A percentile compares a stretch with the other conserved stretches of the same genome.
phyloP scores from a whole-genome alignment of 352 stramenopile genomes.

The Thalassiosira mediterranea region DNA sequence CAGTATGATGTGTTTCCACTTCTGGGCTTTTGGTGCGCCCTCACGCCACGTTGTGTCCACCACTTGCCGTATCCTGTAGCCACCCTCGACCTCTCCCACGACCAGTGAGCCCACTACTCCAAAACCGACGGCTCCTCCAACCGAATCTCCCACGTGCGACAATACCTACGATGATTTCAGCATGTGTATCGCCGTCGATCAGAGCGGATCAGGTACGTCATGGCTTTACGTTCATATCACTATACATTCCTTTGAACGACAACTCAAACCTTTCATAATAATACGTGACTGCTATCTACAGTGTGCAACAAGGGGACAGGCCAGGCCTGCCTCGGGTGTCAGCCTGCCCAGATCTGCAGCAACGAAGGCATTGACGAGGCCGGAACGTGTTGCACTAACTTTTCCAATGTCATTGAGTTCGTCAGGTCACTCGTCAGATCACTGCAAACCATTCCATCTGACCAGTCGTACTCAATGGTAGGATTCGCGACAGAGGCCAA shows the following conservation, averaged over 20 bases:
- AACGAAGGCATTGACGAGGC: constrained; percentile 6
- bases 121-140: too few relatives aligned
- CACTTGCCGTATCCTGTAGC: too few relatives aligned
- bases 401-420: constrained; percentile 38
- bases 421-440: constrained; percentile 24
- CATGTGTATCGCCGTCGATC: constrained; percentile 47
- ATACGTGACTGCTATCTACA: too few relatives aligned
- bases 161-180: constrained; percentile 29
- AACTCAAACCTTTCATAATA: too few relatives aligned
- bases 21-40: too few relatives aligned
- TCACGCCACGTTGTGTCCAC: too few relatives aligned
- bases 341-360: constrained; percentile 24
- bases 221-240: too few relatives aligned
- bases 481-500: constrained; percentile 21
- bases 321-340: neutral
- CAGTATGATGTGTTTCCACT: too few relatives aligned
- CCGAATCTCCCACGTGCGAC: neutral
- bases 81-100: neutral
- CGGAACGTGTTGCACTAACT: constrained; percentile 44
- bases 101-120: too few relatives aligned
- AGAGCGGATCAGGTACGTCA: too few relatives aligned
- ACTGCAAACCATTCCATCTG: constrained; percentile 17
- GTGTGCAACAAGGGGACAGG: constrained; percentile 27
- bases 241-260: too few relatives aligned
- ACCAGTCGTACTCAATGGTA: constrained; percentile 44